A percentile compares a stretch with the other conserved stretches of the same genome.
Evolutionary conservation across 495 filamentous ascomycete genomes (phyloP).

Genomic region (Aspergillus incahuasiensis): DNA sequence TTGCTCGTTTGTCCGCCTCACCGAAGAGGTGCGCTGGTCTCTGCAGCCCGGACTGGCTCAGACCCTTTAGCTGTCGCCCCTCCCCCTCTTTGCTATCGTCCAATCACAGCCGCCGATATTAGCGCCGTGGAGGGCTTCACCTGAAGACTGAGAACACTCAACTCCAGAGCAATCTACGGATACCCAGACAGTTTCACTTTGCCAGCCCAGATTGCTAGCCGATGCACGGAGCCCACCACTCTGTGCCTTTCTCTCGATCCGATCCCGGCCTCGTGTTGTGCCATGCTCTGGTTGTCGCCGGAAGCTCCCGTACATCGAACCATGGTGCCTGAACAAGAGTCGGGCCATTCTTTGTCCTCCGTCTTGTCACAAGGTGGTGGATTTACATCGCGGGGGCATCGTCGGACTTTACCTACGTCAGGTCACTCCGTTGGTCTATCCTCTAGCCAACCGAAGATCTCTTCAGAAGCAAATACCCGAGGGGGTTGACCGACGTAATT

Average conservation of each 20-base stretch:
- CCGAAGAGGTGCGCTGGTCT: conserved; percentile 17
- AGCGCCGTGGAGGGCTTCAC: conserved; percentile 6
- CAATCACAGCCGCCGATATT: neutral
- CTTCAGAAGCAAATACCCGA: neutral
- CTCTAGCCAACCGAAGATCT: conserved; percentile 4
- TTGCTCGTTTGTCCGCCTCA: conserved; percentile 17
- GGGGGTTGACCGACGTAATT: neutral
- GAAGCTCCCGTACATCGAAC: conserved; percentile 13
- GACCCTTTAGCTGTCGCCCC: conserved; percentile 2
- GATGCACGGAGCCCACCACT: conserved; percentile 12
- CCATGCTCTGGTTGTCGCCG: conserved; percentile 18
- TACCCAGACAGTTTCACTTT: neutral
- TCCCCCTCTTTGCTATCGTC: conserved; percentile 4
- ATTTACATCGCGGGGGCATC: conserved; percentile 13
- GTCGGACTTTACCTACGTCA: neutral
- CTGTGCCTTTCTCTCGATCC: conserved; percentile 16
- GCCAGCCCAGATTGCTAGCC: conserved; percentile 4
- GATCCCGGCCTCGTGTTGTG: conserved; percentile 21
- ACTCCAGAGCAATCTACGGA: neutral
- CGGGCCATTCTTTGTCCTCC: conserved; percentile 3
- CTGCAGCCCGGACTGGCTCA: conserved; percentile 17
- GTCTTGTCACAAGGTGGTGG: conserved; percentile 17
- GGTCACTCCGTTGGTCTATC: conserved; percentile 8
- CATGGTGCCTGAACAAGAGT: neutral
- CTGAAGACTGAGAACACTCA: neutral